Percentiles rank a stretch among this genome's conserved stretches.
phyloP scores from a whole-genome alignment of 164 flowering plant genomes.

The Houttuynia cordata region DNA sequence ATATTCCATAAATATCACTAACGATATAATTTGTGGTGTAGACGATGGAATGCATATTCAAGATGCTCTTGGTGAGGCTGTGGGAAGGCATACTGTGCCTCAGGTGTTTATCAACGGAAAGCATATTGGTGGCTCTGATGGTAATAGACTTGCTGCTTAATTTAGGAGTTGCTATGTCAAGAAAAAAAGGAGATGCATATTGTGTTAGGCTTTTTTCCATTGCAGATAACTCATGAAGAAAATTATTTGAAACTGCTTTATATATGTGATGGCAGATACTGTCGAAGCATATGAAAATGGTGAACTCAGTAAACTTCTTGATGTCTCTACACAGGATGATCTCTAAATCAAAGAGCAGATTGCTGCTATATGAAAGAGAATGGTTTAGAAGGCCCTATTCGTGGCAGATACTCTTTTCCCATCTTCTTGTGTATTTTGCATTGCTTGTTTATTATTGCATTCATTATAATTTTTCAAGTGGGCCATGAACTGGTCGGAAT shows the following conservation, averaged over 20 bases:
- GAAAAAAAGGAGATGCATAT: background rate
- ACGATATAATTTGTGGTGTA: constrained; percentile 9
- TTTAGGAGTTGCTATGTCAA: too few species aligned
- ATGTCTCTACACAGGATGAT: constrained; percentile 33
- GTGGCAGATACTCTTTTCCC: too few species aligned
- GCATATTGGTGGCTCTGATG: constrained; percentile 94
- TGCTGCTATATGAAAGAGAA: background rate
- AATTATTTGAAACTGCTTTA: background rate
- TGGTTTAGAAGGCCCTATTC: background rate
- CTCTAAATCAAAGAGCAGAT: constrained; percentile 17
- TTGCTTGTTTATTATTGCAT: too few species aligned
- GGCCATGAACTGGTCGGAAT: too few species aligned
- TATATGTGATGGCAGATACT: constrained; percentile 41
- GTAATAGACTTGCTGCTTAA: constrained; percentile 23
- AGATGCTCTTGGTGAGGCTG: constrained; percentile 46
- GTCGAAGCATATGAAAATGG: constrained; percentile 80
- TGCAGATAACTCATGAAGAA: background rate
- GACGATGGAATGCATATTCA: constrained; percentile 76
- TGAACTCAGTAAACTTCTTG: constrained; percentile 50
- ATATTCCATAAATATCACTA: too few species aligned
- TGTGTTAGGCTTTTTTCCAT: background rate
- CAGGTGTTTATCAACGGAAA: constrained; percentile 82
- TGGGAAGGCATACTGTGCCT: constrained; percentile 90
- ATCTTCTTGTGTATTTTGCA: too few species aligned
- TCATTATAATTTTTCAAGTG: too few species aligned